Conservation (phyloP, 495 filamentous ascomycete species). For the Sordaria brevicollis region DNA sequence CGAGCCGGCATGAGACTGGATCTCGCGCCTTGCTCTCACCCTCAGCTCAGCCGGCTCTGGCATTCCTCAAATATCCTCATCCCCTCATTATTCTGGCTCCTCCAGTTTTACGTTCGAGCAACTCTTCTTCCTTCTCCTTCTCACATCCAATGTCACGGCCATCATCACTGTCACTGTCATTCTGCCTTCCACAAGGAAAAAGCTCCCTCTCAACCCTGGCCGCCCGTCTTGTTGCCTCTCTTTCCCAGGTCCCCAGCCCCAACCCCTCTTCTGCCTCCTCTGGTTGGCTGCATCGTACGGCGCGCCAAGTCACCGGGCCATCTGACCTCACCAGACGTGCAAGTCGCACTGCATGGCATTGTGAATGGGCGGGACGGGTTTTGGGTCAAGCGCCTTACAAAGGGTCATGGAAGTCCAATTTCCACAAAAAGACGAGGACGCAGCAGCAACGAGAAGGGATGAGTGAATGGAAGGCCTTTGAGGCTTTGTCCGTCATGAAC, state of each 20-base stretch:
- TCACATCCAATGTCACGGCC: slow-evolving; percentile 1
- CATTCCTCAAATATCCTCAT: background rate
- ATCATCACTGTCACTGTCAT: background rate
- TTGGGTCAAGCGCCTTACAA: background rate
- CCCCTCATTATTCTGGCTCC: background rate
- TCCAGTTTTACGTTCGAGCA: background rate
- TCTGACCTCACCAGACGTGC: slow-evolving; percentile 28
- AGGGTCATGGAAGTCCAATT: background rate
- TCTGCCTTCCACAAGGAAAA: slow-evolving; percentile 15
- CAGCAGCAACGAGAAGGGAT: background rate
- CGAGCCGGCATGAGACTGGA: background rate
- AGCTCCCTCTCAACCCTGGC: slow-evolving; percentile 7
- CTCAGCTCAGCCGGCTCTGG: background rate
- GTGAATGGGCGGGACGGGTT: background rate
- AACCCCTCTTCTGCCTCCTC: slow-evolving; percentile 19
- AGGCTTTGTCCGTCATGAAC: background rate
- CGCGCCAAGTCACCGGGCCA: slow-evolving; percentile 22
- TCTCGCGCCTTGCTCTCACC: background rate
- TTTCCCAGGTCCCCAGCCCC: slow-evolving; percentile 4
- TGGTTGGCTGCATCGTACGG: slow-evolving; percentile 22
- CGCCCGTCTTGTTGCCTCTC: slow-evolving; percentile 15
- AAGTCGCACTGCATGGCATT: slow-evolving; percentile 15
- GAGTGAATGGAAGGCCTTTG: background rate
- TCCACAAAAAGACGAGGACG: background rate
- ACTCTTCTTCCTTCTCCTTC: background rate